Conservation (phyloP, 2,329 filamentous ascomycete species). For the Mycocentrospora acerina region DNA sequence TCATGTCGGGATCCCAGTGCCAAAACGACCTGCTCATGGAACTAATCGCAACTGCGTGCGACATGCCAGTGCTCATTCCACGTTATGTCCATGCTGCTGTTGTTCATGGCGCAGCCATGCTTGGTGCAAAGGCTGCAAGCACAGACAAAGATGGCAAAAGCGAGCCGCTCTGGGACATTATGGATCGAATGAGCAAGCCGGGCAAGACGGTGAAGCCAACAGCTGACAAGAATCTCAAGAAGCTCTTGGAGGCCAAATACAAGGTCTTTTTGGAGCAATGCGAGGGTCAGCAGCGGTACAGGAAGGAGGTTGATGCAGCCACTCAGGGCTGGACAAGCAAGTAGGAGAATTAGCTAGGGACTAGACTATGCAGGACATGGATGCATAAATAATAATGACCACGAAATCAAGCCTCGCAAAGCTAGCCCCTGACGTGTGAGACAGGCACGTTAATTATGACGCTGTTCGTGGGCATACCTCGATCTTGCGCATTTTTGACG, state of each 20-base stretch:
- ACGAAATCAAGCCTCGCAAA: too few species aligned
- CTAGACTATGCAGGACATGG: too few species aligned
- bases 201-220: slow-evolving; percentile 80
- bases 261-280: slow-evolving; percentile 94
- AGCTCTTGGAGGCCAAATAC: slow-evolving; percentile 84
- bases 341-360: too few species aligned
- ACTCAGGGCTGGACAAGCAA: slow-evolving; percentile 34
- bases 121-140: slow-evolving; percentile 94
- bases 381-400: too few species aligned
- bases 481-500: too few species aligned
- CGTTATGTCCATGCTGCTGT: slow-evolving; percentile 94
- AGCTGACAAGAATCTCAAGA: slow-evolving; percentile 71
- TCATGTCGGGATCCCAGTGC: slow-evolving; percentile 98
- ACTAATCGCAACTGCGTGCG: slow-evolving; percentile 85
- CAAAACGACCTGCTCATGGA: slow-evolving; percentile 92
- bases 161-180: slow-evolving; percentile 91
- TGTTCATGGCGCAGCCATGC: slow-evolving; percentile 96
- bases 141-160: slow-evolving; percentile 74
- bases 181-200: slow-evolving; percentile 96
- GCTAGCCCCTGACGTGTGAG: too few species aligned
- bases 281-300: slow-evolving; percentile 78
- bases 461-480: too few species aligned
- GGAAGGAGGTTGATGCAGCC: slow-evolving; percentile 70
- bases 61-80: slow-evolving; percentile 91
- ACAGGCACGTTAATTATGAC: too few species aligned